Conservation (phyloP, 805 yeast species). For the Myxozyma udenii region DNA sequence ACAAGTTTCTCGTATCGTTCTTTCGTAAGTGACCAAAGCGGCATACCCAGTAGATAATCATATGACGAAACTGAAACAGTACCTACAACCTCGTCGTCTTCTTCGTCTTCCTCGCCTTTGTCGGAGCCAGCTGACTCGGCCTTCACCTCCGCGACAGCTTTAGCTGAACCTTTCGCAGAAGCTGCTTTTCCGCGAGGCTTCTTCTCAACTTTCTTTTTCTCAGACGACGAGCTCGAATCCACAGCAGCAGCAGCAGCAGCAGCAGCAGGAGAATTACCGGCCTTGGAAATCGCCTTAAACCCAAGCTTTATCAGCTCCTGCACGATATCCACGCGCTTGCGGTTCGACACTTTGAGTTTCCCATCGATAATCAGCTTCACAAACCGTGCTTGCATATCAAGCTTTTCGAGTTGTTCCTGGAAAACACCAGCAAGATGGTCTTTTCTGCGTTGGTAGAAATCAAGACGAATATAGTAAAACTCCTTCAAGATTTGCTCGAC, state of each 20-base stretch:
- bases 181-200: background rate
- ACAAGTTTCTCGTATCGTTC: slow-evolving; percentile 83
- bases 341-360: slow-evolving; percentile 67
- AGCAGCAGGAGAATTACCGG: background rate
- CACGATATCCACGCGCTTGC: slow-evolving; percentile 62
- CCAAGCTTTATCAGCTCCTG: slow-evolving; percentile 58
- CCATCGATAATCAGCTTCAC: slow-evolving; percentile 84
- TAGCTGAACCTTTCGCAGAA: background rate
- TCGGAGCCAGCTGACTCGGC: background rate
- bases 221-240: too few species aligned
- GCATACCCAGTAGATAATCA: slow-evolving; percentile 88
- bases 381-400: slow-evolving; percentile 83
- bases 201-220: slow-evolving; percentile 19
- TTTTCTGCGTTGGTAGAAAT: slow-evolving; percentile 85
- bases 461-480: slow-evolving; percentile 81
- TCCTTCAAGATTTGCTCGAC: slow-evolving; percentile 78
- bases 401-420: slow-evolving; percentile 69
- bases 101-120: slow-evolving; percentile 42
- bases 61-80: slow-evolving; percentile 42
- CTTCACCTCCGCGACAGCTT: background rate
- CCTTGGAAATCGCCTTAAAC: slow-evolving; percentile 52
- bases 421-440: slow-evolving; percentile 68
- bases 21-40: slow-evolving; percentile 86
- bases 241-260: background rate
- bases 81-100: slow-evolving; percentile 37